These are phyloP conservation scores for Neurospora sp. DNA, from an alignment of 495 filamentous ascomycete species.

Conservation along the genomic window DNA sequence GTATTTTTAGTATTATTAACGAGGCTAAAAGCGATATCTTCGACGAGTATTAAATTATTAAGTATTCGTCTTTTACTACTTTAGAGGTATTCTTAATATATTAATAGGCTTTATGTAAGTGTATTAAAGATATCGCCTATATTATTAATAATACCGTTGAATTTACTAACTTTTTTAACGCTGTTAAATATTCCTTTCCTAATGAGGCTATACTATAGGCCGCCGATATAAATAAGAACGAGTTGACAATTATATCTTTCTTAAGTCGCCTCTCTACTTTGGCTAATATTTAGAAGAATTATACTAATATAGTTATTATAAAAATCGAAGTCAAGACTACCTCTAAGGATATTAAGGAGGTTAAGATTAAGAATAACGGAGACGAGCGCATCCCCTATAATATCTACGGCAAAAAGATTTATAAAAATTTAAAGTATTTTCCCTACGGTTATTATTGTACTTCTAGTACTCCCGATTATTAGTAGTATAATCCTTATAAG, in stretches of 20 bases:
- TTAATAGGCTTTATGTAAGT: accelerated
- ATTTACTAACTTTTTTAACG: background rate
- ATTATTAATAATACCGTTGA: background rate
- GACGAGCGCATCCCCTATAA: no score
- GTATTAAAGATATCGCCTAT: background rate
- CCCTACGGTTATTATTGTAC: no score
- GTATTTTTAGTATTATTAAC: background rate
- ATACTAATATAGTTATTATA: no score
- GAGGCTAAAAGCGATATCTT: background rate
- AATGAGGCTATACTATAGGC: background rate
- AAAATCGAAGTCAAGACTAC: no score
- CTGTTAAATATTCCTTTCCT: background rate
- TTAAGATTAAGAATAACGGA: no score
- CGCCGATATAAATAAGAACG: no score
- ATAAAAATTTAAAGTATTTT: no score
- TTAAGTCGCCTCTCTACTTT: background rate
- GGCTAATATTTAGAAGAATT: no score
- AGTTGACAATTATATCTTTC: background rate
- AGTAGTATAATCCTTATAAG: no score
- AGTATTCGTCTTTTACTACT: accelerated
- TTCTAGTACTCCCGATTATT: no score
- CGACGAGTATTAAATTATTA: background rate
- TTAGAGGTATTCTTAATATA: background rate
- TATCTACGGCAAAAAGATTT: no score
- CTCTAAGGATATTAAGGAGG: no score